Evolutionary conservation across 306 rosid species (phyloP).

Genomic region (Argentina anserina): DNA sequence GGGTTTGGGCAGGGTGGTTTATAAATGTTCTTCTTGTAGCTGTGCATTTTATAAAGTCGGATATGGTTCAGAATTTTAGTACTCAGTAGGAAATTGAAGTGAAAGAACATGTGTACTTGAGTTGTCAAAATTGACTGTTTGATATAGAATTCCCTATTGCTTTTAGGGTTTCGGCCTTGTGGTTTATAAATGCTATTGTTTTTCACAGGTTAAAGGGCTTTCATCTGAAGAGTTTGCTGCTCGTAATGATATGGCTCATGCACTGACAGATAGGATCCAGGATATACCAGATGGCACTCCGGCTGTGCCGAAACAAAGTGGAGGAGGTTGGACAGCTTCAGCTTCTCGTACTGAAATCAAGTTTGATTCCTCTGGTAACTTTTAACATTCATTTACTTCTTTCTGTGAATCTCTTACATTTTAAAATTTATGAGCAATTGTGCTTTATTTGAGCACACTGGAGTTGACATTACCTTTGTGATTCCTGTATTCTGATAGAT

Average conservation of each 20-base stretch:
- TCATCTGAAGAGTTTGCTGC: conserved; percentile 88
- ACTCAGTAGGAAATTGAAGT: not conserved
- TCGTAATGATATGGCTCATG: conserved; percentile 92
- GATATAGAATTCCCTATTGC: not conserved
- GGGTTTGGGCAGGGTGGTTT: not conserved
- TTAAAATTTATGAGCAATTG: not conserved
- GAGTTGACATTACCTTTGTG: conserved; percentile 20
- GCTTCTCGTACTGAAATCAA: conserved; percentile 84
- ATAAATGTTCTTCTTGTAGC: not conserved
- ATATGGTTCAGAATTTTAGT: too few species aligned
- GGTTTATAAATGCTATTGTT: not conserved
- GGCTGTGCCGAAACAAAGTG: conserved; percentile 62
- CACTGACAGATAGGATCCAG: conserved; percentile 91
- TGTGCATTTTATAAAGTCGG: too few species aligned
- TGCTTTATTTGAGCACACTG: conserved; percentile 3
- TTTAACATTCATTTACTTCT: not conserved
- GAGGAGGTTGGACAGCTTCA: conserved; percentile 93
- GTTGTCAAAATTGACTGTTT: not conserved
- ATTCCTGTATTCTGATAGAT: conserved; percentile 41
- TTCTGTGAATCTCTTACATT: not conserved
- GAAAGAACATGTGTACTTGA: not conserved
- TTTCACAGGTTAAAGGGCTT: conserved; percentile 77
- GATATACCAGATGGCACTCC: conserved; percentile 96
- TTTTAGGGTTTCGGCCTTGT: not conserved
- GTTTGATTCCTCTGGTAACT: conserved; percentile 77